phyloP scores from a whole-genome alignment of 2,329 filamentous ascomycete species.

The Calonectria pseudoreteaudii region DNA sequence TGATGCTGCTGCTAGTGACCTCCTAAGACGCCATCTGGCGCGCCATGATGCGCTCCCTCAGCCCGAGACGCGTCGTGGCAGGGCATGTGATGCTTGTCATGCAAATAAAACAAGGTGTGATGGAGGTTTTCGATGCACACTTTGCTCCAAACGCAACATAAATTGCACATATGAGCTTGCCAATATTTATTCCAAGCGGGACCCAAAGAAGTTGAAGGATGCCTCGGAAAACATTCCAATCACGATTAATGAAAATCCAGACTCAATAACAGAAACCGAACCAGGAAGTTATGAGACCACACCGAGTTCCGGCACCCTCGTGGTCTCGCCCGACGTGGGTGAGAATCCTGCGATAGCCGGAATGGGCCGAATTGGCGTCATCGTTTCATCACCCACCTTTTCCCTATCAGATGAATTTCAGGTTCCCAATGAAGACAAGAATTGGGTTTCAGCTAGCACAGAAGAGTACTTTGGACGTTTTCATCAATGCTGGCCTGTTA shows the following conservation, averaged over 20 bases:
- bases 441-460: conserved; percentile 32
- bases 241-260: neutral
- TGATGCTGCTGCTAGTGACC: conserved; percentile 42
- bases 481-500: conserved; percentile 55
- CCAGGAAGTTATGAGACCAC: neutral
- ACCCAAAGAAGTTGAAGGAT: neutral
- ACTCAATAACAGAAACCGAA: neutral
- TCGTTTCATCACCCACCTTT: conserved; percentile 16
- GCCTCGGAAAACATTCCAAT: neutral
- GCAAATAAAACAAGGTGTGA: conserved; percentile 60
- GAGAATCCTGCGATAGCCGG: conserved; percentile 25
- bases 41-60: conserved; percentile 48
- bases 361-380: conserved; percentile 20
- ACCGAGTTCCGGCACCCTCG: conserved; percentile 9
- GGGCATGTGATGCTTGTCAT: conserved; percentile 58
- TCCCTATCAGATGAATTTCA: conserved; percentile 23
- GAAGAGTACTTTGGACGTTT: conserved; percentile 54
- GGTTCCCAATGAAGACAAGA: conserved; percentile 21
- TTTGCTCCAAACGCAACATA: conserved; percentile 53
- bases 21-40: conserved; percentile 52
- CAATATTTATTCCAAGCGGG: neutral
- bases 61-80: conserved; percentile 49
- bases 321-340: neutral
- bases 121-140: conserved; percentile 52
- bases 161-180: conserved; percentile 51